phyloP scores from a whole-genome alignment of 2,329 filamentous ascomycete genomes.

The Pseudogymnoascus sp. region DNA sequence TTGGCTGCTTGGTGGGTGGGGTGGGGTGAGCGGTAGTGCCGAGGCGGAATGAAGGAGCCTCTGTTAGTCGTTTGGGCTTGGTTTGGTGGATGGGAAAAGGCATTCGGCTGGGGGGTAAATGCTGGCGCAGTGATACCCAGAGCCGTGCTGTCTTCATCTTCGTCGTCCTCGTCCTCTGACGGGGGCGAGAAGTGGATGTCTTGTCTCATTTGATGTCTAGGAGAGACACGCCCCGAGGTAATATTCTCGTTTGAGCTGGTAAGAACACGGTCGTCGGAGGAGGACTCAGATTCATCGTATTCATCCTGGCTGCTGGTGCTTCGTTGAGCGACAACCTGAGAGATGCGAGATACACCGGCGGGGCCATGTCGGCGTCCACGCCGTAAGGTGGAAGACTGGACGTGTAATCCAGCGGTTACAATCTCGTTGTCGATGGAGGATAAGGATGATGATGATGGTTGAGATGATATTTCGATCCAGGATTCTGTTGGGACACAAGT shows the following conservation, averaged over 20 bases:
- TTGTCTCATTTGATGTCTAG: constrained; percentile 20
- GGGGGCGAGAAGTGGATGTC: constrained; percentile 23
- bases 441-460: constrained; percentile 86
- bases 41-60: constrained; percentile 29
- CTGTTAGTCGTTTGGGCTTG: constrained; percentile 30
- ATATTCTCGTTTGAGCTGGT: constrained; percentile 51
- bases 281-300: constrained; percentile 86
- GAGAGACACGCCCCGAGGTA: constrained; percentile 23
- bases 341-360: constrained; percentile 28
- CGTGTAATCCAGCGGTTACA: constrained; percentile 75
- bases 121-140: constrained; percentile 47
- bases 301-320: constrained; percentile 78
- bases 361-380: constrained; percentile 45
- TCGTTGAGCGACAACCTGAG: constrained; percentile 34
- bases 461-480: constrained; percentile 90
- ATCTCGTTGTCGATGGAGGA: constrained; percentile 83
- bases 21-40: constrained; percentile 26
- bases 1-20: constrained; percentile 70
- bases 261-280: constrained; percentile 67
- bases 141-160: constrained; percentile 75
- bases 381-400: constrained; percentile 56
- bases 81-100: constrained; percentile 74
- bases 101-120: constrained; percentile 86
- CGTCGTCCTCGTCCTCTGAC: constrained; percentile 38
- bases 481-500: constrained; percentile 56